Evolutionary conservation across 345 rosid genomes (phyloP).

Genomic region (Rubroshorea leprosula): DNA sequence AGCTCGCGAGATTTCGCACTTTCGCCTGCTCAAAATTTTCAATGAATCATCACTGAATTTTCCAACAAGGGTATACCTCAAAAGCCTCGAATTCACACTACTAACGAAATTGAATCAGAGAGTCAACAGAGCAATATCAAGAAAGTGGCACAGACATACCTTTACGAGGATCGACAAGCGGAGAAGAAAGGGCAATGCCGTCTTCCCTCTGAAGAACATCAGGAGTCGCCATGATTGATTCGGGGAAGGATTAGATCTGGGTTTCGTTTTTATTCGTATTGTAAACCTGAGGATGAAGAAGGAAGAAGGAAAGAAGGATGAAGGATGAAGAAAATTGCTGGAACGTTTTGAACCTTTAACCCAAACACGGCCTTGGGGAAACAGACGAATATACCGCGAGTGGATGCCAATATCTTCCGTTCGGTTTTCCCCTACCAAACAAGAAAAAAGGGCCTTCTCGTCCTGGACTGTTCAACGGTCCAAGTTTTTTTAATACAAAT

Average conservation of each 20-base stretch:
- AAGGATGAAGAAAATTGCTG: too few species aligned
- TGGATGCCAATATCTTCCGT: too few species aligned
- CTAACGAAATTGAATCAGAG: neutral
- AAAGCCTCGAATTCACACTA: neutral
- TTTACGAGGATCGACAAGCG: constrained; percentile 34
- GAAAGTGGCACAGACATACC: constrained; percentile 22
- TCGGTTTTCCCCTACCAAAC: too few species aligned
- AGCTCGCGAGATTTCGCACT: constrained; percentile 46
- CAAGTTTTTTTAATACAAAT: too few species aligned
- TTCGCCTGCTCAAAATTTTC: constrained; percentile 40
- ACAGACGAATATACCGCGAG: too few species aligned
- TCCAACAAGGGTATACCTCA: neutral
- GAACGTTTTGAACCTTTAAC: too few species aligned
- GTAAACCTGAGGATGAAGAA: neutral
- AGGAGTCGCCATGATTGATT: constrained; percentile 59
- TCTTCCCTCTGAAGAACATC: constrained; percentile 55
- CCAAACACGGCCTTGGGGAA: too few species aligned
- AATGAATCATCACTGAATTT: neutral
- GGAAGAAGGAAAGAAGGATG: neutral
- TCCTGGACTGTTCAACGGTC: too few species aligned
- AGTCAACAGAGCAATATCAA: neutral
- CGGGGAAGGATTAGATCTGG: constrained; percentile 3
- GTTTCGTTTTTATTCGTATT: neutral
- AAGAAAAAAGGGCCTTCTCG: too few species aligned
- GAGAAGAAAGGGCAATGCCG: constrained; percentile 42